Percentiles rank a stretch among this genome's conserved stretches.
Conservation (phyloP, 805 yeast species). For the Myxozyma sirexii region DNA sequence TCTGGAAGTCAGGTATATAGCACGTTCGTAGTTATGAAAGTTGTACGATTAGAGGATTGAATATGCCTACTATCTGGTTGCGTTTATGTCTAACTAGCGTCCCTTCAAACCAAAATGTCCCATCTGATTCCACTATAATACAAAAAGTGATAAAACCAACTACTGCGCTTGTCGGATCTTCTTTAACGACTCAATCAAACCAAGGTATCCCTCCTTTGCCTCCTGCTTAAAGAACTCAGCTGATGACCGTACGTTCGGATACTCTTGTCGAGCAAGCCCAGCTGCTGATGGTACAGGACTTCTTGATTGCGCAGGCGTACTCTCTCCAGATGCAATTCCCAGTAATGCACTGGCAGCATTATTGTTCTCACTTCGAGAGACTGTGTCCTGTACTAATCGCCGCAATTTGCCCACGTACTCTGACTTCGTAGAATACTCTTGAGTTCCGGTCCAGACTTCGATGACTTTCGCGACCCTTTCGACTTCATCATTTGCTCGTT, state of each 20-base stretch:
- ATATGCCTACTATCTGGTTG: too few species aligned
- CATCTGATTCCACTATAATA: not conserved
- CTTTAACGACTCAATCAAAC: constrained; percentile 27
- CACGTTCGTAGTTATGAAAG: too few species aligned
- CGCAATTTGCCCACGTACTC: constrained; percentile 25
- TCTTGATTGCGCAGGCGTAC: constrained; percentile 17
- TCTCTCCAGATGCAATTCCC: constrained; percentile 1
- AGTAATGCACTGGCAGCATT: not conserved
- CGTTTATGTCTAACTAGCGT: too few species aligned
- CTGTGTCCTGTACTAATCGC: constrained; percentile 24
- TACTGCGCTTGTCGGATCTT: constrained; percentile 25
- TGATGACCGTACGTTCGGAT: constrained; percentile 27
- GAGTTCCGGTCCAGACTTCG: constrained; percentile 31
- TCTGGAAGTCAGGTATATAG: too few species aligned
- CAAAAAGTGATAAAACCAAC: not conserved
- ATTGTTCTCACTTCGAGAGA: constrained; percentile 15
- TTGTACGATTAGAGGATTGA: too few species aligned
- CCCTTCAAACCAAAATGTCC: too few species aligned
- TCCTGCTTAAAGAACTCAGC: constrained; percentile 32
- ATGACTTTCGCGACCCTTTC: constrained; percentile 14
- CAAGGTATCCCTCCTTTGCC: constrained; percentile 30
- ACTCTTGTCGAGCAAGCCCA: constrained; percentile 16
- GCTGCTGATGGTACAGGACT: constrained; percentile 20
- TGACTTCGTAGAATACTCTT: constrained; percentile 20
- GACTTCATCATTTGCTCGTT: constrained; percentile 22